Conservation (phyloP, 2,329 filamentous ascomycete species). For the Hypoxylon sp. region DNA sequence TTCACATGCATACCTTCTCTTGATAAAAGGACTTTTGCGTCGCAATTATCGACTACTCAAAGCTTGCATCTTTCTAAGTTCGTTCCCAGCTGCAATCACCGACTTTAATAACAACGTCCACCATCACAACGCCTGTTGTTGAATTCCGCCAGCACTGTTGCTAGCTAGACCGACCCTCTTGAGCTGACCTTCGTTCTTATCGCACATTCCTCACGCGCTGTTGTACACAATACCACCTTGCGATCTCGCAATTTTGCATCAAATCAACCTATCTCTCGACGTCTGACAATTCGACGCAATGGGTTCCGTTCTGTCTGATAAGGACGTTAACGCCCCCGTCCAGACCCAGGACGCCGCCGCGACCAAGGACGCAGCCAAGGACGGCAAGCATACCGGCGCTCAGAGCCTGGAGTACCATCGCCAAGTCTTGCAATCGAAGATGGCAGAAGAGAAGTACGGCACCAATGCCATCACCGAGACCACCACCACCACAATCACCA, state of each 20-base stretch:
- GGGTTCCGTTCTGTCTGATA: slow-evolving; percentile 71
- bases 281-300: slow-evolving; percentile 57
- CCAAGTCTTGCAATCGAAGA: slow-evolving; percentile 80
- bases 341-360: slow-evolving; percentile 48
- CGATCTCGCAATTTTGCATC: slow-evolving; percentile 9
- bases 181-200: neutral
- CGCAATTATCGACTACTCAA: slow-evolving; percentile 23
- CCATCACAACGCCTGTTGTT: slow-evolving; percentile 26
- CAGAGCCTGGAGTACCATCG: slow-evolving; percentile 82
- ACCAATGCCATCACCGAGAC: slow-evolving; percentile 33
- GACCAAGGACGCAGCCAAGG: neutral
- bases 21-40: slow-evolving; percentile 27
- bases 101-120: slow-evolving; percentile 22
- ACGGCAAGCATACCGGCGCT: slow-evolving; percentile 56
- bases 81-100: slow-evolving; percentile 27
- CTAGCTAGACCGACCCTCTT: slow-evolving; percentile 6
- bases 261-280: slow-evolving; percentile 3
- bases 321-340: slow-evolving; percentile 74
- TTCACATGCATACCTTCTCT: slow-evolving; percentile 31
- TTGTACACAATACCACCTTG: neutral
- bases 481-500: slow-evolving; percentile 6
- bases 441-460: slow-evolving; percentile 74
- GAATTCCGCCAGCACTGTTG: neutral
- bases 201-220: neutral
- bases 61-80: slow-evolving; percentile 28